Evolutionary conservation across 2,329 filamentous ascomycete genomes (phyloP).

Genomic region (Bipolaris oryzae): DNA sequence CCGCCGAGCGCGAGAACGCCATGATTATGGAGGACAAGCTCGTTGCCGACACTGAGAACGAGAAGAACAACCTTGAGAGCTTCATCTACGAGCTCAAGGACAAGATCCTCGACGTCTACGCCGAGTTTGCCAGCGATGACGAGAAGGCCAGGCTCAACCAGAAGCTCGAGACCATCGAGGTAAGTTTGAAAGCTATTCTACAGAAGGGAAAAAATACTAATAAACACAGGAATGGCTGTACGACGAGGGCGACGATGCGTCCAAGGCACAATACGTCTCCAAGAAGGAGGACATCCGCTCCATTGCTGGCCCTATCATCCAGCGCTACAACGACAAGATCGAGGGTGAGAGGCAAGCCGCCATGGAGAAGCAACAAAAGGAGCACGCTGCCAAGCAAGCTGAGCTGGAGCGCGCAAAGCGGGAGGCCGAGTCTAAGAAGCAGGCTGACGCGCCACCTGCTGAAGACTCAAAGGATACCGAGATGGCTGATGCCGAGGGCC

Average conservation of each 20-base stretch:
- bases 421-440: constrained; percentile 72
- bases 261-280: constrained; percentile 89
- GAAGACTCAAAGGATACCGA: constrained; percentile 55
- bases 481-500: constrained; percentile 64
- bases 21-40: constrained; percentile 99
- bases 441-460: constrained; percentile 48
- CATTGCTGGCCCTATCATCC: constrained; percentile 86
- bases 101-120: constrained; percentile 91
- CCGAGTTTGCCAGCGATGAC: constrained; percentile 86
- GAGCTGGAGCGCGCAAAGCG: constrained; percentile 77
- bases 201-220: constrained; percentile 14
- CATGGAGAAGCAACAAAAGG: constrained; percentile 69
- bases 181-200: constrained; percentile 56
- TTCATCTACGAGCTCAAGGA: constrained; percentile 96
- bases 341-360: constrained; percentile 82
- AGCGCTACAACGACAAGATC: constrained; percentile 94
- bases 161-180: constrained; percentile 85
- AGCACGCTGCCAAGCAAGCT: constrained; percentile 65
- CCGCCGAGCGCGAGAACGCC: constrained; percentile 79
- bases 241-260: constrained; percentile 92
- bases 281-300: constrained; percentile 96
- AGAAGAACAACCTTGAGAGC: constrained; percentile 99
- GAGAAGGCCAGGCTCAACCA: constrained; percentile 86
- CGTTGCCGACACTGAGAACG: constrained; percentile 96
- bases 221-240: constrained; percentile 88